These are phyloP conservation scores for Sherardia arvensis DNA, from an alignment of 257 asterid genomes.

Conservation along the genomic window DNA sequence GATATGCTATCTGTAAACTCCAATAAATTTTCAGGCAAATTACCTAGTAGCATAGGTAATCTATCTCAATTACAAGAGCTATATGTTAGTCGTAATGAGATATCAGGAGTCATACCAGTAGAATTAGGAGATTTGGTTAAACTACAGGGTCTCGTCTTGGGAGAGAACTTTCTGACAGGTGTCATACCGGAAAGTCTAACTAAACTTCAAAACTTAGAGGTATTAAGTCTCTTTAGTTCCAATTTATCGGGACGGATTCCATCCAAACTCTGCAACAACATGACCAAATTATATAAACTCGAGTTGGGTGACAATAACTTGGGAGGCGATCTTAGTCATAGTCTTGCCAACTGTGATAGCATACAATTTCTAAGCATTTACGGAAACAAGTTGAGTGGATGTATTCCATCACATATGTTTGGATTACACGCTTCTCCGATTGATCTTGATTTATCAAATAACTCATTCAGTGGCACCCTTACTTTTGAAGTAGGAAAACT, in stretches of 20 bases:
- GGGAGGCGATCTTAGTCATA: conserved; percentile 13
- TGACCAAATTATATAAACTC: conserved; percentile 10
- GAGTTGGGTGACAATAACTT: conserved; percentile 9
- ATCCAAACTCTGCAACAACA: background rate
- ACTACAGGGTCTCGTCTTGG: background rate
- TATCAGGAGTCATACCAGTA: conserved; percentile 20
- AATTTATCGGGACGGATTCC: conserved; percentile 4
- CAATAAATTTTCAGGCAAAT: background rate
- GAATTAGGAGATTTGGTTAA: conserved; percentile 20
- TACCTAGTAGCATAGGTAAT: conserved; percentile 17
- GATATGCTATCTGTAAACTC: rapidly evolving
- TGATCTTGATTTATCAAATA: conserved; percentile 15
- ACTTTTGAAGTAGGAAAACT: background rate
- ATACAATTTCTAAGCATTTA: conserved; percentile 13
- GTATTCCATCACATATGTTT: conserved; percentile 6
- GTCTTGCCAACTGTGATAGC: conserved; percentile 7
- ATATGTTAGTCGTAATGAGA: conserved; percentile 1
- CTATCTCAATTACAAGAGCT: conserved; percentile 12
- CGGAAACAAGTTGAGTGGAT: conserved; percentile 18
- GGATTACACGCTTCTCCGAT: conserved; percentile 5
- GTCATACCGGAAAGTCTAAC: conserved; percentile 23
- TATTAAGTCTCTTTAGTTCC: background rate
- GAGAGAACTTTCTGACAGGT: conserved; percentile 11
- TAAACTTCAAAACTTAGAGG: conserved; percentile 5
- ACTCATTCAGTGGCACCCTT: conserved; percentile 8